These are phyloP conservation scores for Aspergillus transmontanensis DNA, from an alignment of 2,329 filamentous ascomycete species.

Conservation along the genomic window DNA sequence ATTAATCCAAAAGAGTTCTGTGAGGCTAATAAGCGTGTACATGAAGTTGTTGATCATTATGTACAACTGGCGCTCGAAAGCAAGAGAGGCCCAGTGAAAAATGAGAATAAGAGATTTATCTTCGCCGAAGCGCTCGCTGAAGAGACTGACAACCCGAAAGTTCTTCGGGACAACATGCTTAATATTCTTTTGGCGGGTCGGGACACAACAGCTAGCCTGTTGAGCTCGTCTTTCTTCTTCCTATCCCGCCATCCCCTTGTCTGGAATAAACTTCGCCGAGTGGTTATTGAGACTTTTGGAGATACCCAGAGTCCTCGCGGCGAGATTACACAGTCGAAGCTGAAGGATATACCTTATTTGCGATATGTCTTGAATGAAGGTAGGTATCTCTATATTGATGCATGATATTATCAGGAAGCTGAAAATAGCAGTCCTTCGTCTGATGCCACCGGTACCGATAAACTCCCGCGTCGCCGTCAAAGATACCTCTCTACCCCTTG, in stretches of 20 bases:
- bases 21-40: slow-evolving; percentile 44
- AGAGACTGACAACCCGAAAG: slow-evolving; percentile 48
- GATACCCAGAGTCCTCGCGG: slow-evolving; percentile 36
- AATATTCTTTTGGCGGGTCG: slow-evolving; percentile 56
- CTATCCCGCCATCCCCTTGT: slow-evolving; percentile 44
- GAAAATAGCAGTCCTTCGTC: slow-evolving; percentile 38
- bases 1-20: slow-evolving; percentile 43
- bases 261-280: slow-evolving; percentile 40
- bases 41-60: slow-evolving; percentile 53
- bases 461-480: slow-evolving; percentile 45
- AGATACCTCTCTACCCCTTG: slow-evolving; percentile 47
- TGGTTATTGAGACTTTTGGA: slow-evolving; percentile 45
- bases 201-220: slow-evolving; percentile 54
- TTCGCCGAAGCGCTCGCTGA: slow-evolving; percentile 54
- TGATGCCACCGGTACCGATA: slow-evolving; percentile 49
- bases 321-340: slow-evolving; percentile 46
- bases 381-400: slow-evolving; percentile 8
- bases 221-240: slow-evolving; percentile 51
- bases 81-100: slow-evolving; percentile 35
- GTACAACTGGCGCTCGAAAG: slow-evolving; percentile 47
- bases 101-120: slow-evolving; percentile 43
- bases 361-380: slow-evolving; percentile 44
- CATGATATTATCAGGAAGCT: neutral
- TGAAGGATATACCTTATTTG: slow-evolving; percentile 46
- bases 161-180: slow-evolving; percentile 51